These are phyloP conservation scores for Eragrostis tef DNA, from an alignment of 202 grass and related monocot genomes.

Conservation along the genomic window DNA sequence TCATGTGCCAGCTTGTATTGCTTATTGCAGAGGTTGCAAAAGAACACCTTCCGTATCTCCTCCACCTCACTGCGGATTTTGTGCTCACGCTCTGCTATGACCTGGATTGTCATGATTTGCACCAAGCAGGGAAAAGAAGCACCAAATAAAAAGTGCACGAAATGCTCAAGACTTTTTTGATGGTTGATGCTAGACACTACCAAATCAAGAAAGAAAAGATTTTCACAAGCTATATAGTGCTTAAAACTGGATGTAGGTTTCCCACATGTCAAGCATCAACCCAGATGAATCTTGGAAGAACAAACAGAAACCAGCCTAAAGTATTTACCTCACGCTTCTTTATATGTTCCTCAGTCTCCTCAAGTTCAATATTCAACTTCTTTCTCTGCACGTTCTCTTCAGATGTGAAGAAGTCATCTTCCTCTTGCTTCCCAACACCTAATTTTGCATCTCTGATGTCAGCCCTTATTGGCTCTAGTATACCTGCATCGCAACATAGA, in stretches of 20 bases:
- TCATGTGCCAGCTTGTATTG: constrained; percentile 94
- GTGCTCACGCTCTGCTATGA: constrained; percentile 95
- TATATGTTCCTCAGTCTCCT: constrained; percentile 87
- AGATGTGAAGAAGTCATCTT: constrained; percentile 96
- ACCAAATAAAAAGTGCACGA: constrained; percentile 87
- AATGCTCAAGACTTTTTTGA: constrained; percentile 52
- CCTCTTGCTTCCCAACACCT: constrained; percentile 93
- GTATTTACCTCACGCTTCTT: constrained; percentile 87
- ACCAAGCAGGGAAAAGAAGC: constrained; percentile 81
- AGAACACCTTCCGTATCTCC: constrained; percentile 97
- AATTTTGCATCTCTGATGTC: constrained; percentile 87
- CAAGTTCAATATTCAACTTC: constrained; percentile 84
- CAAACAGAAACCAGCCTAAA: constrained; percentile 5
- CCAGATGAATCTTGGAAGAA: constrained; percentile 35
- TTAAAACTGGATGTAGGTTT: constrained; percentile 48
- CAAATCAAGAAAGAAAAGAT: constrained; percentile 32
- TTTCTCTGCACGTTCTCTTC: constrained; percentile 88
- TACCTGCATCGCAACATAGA: constrained; percentile 56
- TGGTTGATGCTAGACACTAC: constrained; percentile 55
- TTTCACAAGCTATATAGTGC: constrained; percentile 24
- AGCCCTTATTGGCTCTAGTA: constrained; percentile 90
- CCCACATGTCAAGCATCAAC: constrained; percentile 58
- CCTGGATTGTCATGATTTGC: constrained; percentile 99
- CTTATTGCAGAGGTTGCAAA: constrained; percentile 92
- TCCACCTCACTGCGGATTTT: constrained; percentile 96